Percentiles rank a stretch among this genome's conserved stretches.
Evolutionary conservation across 2,329 filamentous ascomycete genomes (phyloP).

Genomic region (Colletotrichum sp.): DNA sequence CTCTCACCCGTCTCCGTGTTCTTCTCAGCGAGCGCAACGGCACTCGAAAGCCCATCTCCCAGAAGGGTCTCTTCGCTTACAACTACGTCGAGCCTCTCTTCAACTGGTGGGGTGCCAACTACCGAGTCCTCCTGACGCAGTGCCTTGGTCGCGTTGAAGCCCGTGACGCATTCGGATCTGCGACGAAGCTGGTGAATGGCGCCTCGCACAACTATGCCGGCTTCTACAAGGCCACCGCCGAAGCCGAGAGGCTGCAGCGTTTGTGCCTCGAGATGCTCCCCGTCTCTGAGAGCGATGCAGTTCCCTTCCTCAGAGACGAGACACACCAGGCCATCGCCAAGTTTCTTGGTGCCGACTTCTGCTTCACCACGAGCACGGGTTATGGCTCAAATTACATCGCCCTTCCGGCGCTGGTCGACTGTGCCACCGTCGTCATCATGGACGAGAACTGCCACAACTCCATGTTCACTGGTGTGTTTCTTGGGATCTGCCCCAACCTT

Average conservation of each 20-base stretch:
- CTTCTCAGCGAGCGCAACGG: background rate
- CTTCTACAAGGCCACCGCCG: background rate
- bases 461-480: constrained; percentile 18
- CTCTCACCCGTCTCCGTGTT: background rate
- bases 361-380: constrained; percentile 17
- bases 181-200: background rate
- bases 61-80: background rate
- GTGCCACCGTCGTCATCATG: background rate
- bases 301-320: constrained; percentile 8
- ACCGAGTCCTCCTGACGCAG: constrained; percentile 9
- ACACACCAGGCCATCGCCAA: background rate
- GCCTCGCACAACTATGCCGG: constrained; percentile 23
- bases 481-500: background rate
- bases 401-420: constrained; percentile 11
- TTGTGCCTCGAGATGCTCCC: constrained; percentile 18
- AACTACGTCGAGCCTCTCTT: constrained; percentile 22
- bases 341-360: constrained; percentile 17
- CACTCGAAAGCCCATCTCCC: background rate
- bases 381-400: constrained; percentile 22
- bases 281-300: constrained; percentile 5
- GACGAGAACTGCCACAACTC: constrained; percentile 21
- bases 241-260: constrained; percentile 10
- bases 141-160: background rate
- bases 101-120: constrained; percentile 21
- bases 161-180: background rate